Percentiles rank a stretch among this genome's conserved stretches.
phyloP scores from a whole-genome alignment of 2,329 filamentous ascomycete genomes.

The Fusarium siculi region DNA sequence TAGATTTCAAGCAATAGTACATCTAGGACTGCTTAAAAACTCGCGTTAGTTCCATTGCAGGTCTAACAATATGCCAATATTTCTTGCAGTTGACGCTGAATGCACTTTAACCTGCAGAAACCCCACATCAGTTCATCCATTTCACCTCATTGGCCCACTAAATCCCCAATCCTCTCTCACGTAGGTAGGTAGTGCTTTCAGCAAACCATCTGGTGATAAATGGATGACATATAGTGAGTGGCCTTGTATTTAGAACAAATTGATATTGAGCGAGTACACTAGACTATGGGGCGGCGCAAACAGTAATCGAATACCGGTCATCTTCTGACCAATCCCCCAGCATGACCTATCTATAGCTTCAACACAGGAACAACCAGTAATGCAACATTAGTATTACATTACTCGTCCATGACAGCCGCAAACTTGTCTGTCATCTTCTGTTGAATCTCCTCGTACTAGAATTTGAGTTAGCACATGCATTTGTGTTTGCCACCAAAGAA shows the following conservation, averaged over 20 bases:
- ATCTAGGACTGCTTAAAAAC: not conserved
- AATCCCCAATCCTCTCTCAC: not conserved
- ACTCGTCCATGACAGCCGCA: constrained; percentile 95
- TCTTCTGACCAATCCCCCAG: constrained; percentile 37
- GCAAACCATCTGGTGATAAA: not conserved
- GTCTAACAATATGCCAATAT: not conserved
- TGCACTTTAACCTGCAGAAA: constrained; percentile 7
- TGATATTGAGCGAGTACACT: constrained; percentile 45
- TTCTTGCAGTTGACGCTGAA: constrained; percentile 16
- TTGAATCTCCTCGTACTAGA: constrained; percentile 88
- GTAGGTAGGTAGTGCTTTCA: not conserved
- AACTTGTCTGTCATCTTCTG: constrained; percentile 98
- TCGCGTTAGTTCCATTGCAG: not conserved
- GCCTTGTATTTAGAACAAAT: constrained; percentile 32
- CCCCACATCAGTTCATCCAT: constrained; percentile 35
- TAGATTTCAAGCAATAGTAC: not conserved
- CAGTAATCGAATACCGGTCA: constrained; percentile 41
- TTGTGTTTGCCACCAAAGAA: not conserved
- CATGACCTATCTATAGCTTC: constrained; percentile 45
- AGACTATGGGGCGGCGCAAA: constrained; percentile 43
- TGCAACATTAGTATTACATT: constrained; percentile 50
- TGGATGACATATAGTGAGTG: not conserved
- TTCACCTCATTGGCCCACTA: constrained; percentile 24
- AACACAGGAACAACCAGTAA: constrained; percentile 39
- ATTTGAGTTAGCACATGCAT: constrained; percentile 51